Percentiles rank a stretch among this genome's conserved stretches.
Conservation (phyloP, 2,329 filamentous ascomycete species). For the Coleophoma cylindrospora region DNA sequence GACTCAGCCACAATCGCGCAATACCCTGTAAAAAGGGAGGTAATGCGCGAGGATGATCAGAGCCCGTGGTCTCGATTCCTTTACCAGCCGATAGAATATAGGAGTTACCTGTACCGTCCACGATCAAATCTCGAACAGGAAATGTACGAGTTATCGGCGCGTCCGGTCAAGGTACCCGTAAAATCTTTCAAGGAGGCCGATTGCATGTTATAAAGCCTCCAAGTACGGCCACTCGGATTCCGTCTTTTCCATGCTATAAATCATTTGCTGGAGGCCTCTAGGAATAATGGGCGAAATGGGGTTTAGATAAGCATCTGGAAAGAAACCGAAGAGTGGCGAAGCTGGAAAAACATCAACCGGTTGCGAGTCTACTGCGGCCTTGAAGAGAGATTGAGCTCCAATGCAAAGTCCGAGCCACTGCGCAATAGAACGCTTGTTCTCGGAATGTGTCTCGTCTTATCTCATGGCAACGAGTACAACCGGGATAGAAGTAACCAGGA, state of each 20-base stretch:
- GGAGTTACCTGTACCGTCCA: background rate
- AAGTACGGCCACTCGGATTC: background rate
- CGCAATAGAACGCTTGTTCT: background rate
- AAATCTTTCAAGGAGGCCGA: background rate
- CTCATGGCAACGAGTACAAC: background rate
- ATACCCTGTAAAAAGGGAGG: background rate
- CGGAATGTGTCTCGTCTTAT: background rate
- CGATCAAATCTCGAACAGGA: background rate
- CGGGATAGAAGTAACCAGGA: background rate
- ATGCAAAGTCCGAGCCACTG: background rate
- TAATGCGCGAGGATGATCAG: background rate
- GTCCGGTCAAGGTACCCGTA: background rate
- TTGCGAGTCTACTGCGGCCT: background rate
- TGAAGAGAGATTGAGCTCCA: background rate
- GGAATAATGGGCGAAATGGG: background rate
- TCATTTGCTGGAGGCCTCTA: background rate
- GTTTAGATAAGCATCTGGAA: background rate
- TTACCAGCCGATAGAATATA: background rate
- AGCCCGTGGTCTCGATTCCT: background rate
- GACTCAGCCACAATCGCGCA: background rate
- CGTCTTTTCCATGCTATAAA: background rate
- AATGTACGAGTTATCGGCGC: background rate
- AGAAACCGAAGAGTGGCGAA: conserved; percentile 1
- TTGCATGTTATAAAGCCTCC: background rate
- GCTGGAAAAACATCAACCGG: background rate